phyloP scores from a whole-genome alignment of 495 filamentous ascomycete species.

The Penicillium mononematosum region DNA sequence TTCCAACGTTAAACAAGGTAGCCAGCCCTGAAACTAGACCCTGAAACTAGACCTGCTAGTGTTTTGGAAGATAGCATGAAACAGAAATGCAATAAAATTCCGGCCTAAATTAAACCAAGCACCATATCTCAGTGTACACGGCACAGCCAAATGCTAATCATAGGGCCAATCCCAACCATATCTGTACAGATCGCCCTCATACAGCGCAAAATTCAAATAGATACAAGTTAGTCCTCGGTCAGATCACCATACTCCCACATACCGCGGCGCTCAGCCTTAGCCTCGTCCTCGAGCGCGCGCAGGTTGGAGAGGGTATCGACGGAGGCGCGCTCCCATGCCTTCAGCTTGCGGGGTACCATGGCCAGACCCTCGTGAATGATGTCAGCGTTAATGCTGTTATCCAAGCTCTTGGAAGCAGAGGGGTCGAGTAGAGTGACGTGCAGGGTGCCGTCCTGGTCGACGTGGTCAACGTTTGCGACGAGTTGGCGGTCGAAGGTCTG shows the following conservation, averaged over 20 bases:
- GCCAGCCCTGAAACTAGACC: neutral
- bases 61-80: neutral
- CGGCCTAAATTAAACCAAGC: neutral
- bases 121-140: slow-evolving; percentile 10
- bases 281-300: slow-evolving; percentile 65
- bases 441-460: slow-evolving; percentile 69
- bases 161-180: slow-evolving; percentile 10
- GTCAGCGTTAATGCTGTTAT: slow-evolving; percentile 83
- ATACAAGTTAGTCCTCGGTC: slow-evolving; percentile 68
- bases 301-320: slow-evolving; percentile 65
- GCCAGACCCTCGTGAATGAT: slow-evolving; percentile 79
- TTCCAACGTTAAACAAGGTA: neutral
- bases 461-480: slow-evolving; percentile 87
- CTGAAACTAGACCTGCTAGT: neutral
- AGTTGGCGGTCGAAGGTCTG: slow-evolving; percentile 66
- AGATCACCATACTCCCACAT: slow-evolving; percentile 99
- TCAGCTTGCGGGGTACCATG: slow-evolving; percentile 85
- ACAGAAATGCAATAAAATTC: slow-evolving; percentile 8
- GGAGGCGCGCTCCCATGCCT: slow-evolving; percentile 79
- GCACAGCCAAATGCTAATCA: slow-evolving; percentile 12
- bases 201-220: slow-evolving; percentile 19
- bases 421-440: slow-evolving; percentile 87
- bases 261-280: slow-evolving; percentile 72
- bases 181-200: slow-evolving; percentile 21
- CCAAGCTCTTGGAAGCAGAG: slow-evolving; percentile 52